Conservation (phyloP, 23 red algal species). For the Gracilaria domingensis region DNA sequence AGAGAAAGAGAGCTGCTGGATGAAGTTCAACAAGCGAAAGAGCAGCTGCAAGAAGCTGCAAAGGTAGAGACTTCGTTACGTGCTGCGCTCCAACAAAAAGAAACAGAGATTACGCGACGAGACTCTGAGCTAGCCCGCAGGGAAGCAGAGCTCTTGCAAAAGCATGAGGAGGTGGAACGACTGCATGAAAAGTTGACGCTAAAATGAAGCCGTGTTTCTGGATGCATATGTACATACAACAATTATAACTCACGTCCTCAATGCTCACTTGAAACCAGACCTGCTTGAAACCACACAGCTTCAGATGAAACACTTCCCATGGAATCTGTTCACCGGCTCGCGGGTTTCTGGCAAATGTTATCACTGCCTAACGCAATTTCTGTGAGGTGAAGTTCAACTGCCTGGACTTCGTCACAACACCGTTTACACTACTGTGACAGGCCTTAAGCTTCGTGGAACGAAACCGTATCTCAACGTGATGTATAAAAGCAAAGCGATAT, state of each 20-base stretch:
- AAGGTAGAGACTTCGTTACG: constrained; percentile 20
- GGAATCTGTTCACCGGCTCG: too few relatives aligned
- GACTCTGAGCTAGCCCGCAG: constrained; percentile 32
- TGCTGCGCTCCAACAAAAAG: constrained; percentile 2
- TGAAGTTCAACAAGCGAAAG: constrained; percentile 36
- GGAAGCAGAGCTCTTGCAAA: background rate
- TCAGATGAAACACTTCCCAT: too few relatives aligned
- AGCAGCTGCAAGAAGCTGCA: constrained; percentile 21
- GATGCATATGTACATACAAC: background rate
- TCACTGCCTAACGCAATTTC: too few relatives aligned
- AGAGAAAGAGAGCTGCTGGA: constrained; percentile 64
- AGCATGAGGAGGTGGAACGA: constrained; percentile 7
- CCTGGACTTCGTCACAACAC: too few relatives aligned
- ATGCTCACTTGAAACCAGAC: background rate
- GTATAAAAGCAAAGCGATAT: too few relatives aligned
- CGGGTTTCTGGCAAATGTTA: too few relatives aligned
- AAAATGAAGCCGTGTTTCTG: background rate
- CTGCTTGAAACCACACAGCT: too few relatives aligned
- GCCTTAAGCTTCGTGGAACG: too few relatives aligned
- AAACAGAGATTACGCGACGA: constrained; percentile 9
- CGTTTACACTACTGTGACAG: too few relatives aligned
- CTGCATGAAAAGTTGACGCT: constrained; percentile 28
- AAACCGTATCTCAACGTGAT: too few relatives aligned
- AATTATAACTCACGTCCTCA: background rate
- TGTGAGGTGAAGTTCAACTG: too few relatives aligned